A percentile compares a stretch with the other conserved stretches of the same genome.
Conservation (phyloP, 345 rosid genomes). For the Psidium guajava region DNA sequence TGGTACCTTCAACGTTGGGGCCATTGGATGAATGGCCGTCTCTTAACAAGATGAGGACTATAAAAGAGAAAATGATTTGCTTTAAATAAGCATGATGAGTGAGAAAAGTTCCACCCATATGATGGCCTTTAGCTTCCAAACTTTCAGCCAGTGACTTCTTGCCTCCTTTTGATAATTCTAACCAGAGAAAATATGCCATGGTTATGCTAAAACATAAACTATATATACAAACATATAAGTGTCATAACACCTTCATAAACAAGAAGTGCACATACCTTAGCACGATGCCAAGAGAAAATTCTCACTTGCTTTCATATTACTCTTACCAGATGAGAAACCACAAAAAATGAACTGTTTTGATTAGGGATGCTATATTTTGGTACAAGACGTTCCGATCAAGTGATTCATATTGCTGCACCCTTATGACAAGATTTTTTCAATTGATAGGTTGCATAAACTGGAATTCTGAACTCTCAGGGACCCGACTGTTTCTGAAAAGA, state of each 20-base stretch:
- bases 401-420: neutral
- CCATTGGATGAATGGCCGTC: constrained; percentile 29
- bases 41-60: constrained; percentile 21
- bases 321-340: neutral
- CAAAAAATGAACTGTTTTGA: neutral
- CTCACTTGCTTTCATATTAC: neutral
- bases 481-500: neutral
- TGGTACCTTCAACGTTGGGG: constrained; percentile 66
- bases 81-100: constrained; percentile 11
- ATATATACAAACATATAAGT: neutral
- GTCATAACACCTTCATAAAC: neutral
- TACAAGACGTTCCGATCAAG: neutral
- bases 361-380: neutral
- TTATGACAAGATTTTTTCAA: neutral
- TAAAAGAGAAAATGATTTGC: constrained; percentile 21
- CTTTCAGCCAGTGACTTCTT: neutral
- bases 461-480: neutral
- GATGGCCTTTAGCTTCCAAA: constrained; percentile 3
- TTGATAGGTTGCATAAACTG: neutral
- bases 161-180: constrained; percentile 13
- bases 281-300: neutral
- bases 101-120: constrained; percentile 8
- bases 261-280: neutral
- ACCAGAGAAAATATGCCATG: neutral
- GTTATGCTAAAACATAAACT: neutral